phyloP scores from a whole-genome alignment of 2,329 filamentous ascomycete genomes.

The Neodidymelliopsis sp. region DNA sequence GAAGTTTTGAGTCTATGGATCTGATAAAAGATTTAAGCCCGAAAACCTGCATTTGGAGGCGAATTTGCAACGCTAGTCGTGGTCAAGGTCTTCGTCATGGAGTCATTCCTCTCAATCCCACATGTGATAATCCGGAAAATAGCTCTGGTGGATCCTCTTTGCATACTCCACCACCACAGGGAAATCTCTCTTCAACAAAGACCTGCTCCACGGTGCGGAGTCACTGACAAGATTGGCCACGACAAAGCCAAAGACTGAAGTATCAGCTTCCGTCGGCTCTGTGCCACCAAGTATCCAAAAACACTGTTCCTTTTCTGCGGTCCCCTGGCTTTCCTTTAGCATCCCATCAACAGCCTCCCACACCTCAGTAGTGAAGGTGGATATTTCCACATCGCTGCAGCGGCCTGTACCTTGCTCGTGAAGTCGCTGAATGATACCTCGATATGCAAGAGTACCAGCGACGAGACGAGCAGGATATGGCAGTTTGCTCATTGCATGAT shows the following conservation, averaged over 20 bases:
- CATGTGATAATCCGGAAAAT: constrained; percentile 65
- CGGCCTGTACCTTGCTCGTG: constrained; percentile 65
- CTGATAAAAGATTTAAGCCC: too few species aligned
- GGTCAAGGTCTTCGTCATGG: background rate
- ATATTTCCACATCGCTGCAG: constrained; percentile 60
- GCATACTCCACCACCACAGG: constrained; percentile 65
- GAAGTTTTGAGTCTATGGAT: too few species aligned
- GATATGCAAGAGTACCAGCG: constrained; percentile 60
- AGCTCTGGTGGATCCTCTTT: constrained; percentile 61
- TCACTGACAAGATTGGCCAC: constrained; percentile 59
- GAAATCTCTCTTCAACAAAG: constrained; percentile 55
- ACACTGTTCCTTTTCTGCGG: constrained; percentile 41
- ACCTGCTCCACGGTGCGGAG: constrained; percentile 59
- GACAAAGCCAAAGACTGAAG: constrained; percentile 65
- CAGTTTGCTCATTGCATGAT: constrained; percentile 56
- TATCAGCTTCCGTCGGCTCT: constrained; percentile 65
- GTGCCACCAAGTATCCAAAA: constrained; percentile 67
- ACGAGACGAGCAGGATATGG: constrained; percentile 62
- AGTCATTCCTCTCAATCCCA: constrained; percentile 35
- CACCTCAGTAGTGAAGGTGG: constrained; percentile 56
- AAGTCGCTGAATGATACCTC: constrained; percentile 54
- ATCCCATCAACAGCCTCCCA: constrained; percentile 62
- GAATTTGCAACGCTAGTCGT: background rate
- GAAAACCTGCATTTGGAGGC: too few species aligned
- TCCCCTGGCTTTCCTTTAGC: constrained; percentile 50